phyloP scores from a whole-genome alignment of 1,284 basidiomycete species.

The Microbotryum lychnidis-dioicae region DNA sequence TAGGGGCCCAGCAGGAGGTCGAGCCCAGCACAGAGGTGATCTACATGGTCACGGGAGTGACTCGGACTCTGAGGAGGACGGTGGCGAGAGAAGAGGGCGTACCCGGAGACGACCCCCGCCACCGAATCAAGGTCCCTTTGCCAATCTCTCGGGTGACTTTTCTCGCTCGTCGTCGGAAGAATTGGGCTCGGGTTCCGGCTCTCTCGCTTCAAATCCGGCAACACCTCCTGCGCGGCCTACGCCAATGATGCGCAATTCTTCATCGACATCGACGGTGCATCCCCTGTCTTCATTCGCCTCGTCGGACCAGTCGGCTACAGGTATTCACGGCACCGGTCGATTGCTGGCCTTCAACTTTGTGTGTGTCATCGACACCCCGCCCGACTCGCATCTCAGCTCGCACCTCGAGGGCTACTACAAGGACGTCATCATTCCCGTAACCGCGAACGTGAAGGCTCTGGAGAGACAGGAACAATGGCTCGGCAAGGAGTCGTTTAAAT shows the following conservation, averaged over 20 bases:
- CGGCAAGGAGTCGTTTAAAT: constrained; percentile 57
- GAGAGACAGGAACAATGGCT: constrained; percentile 72
- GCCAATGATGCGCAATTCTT: constrained; percentile 9
- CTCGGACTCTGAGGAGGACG: constrained; percentile 10
- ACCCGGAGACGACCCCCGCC: not conserved
- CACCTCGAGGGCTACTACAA: constrained; percentile 79
- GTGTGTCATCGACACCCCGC: constrained; percentile 68
- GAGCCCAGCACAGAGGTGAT: constrained; percentile 4
- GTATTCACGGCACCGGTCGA: constrained; percentile 37
- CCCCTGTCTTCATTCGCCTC: constrained; percentile 21
- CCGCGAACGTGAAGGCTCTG: constrained; percentile 61
- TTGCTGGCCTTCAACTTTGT: constrained; percentile 80
- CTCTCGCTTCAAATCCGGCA: not conserved
- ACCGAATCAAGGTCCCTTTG: not conserved
- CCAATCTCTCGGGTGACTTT: not conserved
- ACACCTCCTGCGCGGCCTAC: not conserved
- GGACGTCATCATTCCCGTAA: constrained; percentile 67
- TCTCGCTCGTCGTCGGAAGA: constrained; percentile 16
- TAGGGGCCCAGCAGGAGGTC: not conserved
- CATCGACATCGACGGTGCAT: constrained; percentile 21
- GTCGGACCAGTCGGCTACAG: constrained; percentile 26
- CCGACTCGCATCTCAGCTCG: constrained; percentile 54
- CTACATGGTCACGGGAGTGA: constrained; percentile 10
- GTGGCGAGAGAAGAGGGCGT: constrained; percentile 29
- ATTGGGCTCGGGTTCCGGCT: constrained; percentile 8